A percentile compares a stretch with the other conserved stretches of the same genome.
These are phyloP conservation scores for Ogataea pini DNA, from an alignment of 805 yeast genomes.

Conservation along the genomic window DNA sequence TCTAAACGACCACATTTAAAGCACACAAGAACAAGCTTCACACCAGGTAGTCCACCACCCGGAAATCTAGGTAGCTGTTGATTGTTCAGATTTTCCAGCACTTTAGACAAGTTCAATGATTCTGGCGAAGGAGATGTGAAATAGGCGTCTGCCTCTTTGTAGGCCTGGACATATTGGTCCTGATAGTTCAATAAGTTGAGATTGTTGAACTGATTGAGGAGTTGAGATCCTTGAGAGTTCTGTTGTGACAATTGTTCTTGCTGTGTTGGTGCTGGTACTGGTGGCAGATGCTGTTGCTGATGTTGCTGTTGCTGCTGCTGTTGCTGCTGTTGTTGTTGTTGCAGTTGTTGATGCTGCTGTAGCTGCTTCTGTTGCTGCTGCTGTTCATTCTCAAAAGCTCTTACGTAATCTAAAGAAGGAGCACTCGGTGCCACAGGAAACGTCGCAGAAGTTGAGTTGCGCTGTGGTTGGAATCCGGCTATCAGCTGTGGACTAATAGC, in stretches of 20 bases:
- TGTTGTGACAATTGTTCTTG: constrained; percentile 10
- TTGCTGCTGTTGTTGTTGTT: constrained; percentile 9
- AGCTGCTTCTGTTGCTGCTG: constrained; percentile 11
- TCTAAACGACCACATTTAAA: constrained; percentile 82
- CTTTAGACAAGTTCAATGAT: constrained; percentile 27
- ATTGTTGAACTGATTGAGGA: constrained; percentile 19
- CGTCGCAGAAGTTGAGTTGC: constrained; percentile 17
- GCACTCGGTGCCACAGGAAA: constrained; percentile 14
- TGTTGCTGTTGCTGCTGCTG: constrained; percentile 12
- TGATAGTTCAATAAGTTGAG: constrained; percentile 21
- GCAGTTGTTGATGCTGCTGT: constrained; percentile 15
- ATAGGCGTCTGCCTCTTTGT: constrained; percentile 30
- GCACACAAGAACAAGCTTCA: constrained; percentile 58
- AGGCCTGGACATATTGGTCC: constrained; percentile 29
- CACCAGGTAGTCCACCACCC: constrained; percentile 31
- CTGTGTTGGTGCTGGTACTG: constrained; percentile 4
- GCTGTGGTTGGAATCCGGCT: constrained; percentile 16
- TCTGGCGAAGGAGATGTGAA: constrained; percentile 31
- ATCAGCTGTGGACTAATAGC: constrained; percentile 5
- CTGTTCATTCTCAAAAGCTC: constrained; percentile 24
- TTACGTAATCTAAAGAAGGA: constrained; percentile 27
- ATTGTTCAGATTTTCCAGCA: constrained; percentile 25
- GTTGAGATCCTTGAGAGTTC: constrained; percentile 6
- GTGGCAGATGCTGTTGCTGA: constrained; percentile 11
- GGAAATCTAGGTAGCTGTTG: constrained; percentile 36